Evolutionary conservation across 2,329 filamentous ascomycete species (phyloP).

Genomic region (Hypoxylon sp.): DNA sequence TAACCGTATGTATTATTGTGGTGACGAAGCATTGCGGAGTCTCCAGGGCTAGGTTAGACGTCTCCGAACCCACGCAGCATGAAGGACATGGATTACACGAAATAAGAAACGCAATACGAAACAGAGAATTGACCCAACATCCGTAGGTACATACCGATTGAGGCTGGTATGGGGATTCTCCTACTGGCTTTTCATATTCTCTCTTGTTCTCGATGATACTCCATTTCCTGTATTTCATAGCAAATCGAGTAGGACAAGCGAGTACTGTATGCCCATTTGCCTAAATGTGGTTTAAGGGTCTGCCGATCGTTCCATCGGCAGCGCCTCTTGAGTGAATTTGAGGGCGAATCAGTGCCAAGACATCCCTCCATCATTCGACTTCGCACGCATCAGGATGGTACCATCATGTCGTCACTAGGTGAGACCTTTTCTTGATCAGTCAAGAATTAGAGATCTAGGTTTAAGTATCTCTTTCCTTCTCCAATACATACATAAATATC

Average conservation of each 20-base stretch:
- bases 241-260: constrained; percentile 27
- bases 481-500: constrained; percentile 40
- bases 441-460: constrained; percentile 21
- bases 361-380: constrained; percentile 39
- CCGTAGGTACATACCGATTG: neutral
- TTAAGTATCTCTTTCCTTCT: constrained; percentile 1
- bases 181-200: neutral
- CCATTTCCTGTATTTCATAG: constrained; percentile 25
- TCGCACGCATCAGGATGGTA: constrained; percentile 38
- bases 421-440: constrained; percentile 22
- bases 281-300: constrained; percentile 41
- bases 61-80: constrained; percentile 2
- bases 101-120: constrained; percentile 3
- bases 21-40: constrained; percentile 21
- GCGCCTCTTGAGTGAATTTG: constrained; percentile 39
- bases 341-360: constrained; percentile 41
- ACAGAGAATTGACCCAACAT: neutral
- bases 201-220: neutral
- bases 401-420: constrained; percentile 43
- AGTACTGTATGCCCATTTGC: constrained; percentile 36
- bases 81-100: neutral
- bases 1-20: constrained; percentile 17
- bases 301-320: constrained; percentile 42
- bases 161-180: constrained; percentile 1
- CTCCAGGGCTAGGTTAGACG: neutral